A percentile compares a stretch with the other conserved stretches of the same genome.
phyloP scores from a whole-genome alignment of 2,329 filamentous ascomycete species.

The Eutypella sp. region DNA sequence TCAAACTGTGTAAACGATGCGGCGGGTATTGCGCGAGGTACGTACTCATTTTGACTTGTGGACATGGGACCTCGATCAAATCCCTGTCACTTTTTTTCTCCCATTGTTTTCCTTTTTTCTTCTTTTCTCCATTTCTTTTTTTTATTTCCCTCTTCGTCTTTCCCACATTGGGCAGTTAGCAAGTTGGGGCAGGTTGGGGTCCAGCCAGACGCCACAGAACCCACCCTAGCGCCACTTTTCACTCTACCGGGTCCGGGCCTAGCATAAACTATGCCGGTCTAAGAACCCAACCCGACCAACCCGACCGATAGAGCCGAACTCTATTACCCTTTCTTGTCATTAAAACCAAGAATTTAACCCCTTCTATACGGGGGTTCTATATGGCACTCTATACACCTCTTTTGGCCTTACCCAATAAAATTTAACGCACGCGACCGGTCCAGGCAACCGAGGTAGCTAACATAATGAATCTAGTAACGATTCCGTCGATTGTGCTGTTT shows the following conservation, averaged over 20 bases:
- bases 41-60: no score
- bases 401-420: slow-evolving; percentile 3
- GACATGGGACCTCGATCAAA: slow-evolving; percentile 7
- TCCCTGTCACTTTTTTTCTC: no score
- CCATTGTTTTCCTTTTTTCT: slow-evolving; percentile 9
- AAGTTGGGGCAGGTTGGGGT: background rate
- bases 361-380: no score
- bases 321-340: no score
- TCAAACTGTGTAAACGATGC: slow-evolving; percentile 95
- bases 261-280: background rate
- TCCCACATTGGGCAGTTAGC: background rate
- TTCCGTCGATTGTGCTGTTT: slow-evolving; percentile 95
- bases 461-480: slow-evolving; percentile 59
- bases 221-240: slow-evolving; percentile 1
- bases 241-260: background rate
- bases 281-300: background rate
- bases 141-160: background rate
- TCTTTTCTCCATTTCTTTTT: slow-evolving; percentile 3
- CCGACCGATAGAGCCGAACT: no score
- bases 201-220: slow-evolving; percentile 3
- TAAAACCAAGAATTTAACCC: no score
- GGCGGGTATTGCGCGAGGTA: slow-evolving; percentile 86
- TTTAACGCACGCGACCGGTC: no score
- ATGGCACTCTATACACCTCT: background rate
- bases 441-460: background rate